Conservation (phyloP, 139 green algal species). For the Picochlorum costavermella region DNA sequence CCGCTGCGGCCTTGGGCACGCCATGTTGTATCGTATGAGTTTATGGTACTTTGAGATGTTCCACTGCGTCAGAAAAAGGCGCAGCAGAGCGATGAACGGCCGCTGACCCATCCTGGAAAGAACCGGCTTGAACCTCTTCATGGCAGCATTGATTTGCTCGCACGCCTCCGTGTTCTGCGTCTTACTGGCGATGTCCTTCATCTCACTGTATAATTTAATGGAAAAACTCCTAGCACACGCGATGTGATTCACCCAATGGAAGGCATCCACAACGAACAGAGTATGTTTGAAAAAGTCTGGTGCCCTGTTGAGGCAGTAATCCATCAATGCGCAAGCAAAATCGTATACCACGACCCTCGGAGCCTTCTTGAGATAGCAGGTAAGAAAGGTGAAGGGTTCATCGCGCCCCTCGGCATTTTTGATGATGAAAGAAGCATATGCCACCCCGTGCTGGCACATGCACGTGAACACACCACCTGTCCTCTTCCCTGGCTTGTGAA, state of each 20-base stretch:
- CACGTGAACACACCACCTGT: constrained; percentile 1
- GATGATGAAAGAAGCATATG: constrained; percentile 4
- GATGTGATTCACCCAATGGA: neutral
- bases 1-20: too few relatives aligned
- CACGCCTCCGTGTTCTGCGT: too few relatives aligned
- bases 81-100: too few relatives aligned
- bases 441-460: neutral
- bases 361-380: neutral
- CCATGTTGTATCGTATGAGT: too few relatives aligned
- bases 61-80: too few relatives aligned
- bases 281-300: constrained; percentile 2
- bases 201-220: too few relatives aligned
- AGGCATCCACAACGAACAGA: neutral
- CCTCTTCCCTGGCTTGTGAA: neutral
- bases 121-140: too few relatives aligned
- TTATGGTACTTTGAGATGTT: too few relatives aligned
- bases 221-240: neutral
- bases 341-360: neutral
- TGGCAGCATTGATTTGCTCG: too few relatives aligned
- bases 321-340: neutral
- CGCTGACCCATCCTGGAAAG: too few relatives aligned
- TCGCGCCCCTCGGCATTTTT: neutral
- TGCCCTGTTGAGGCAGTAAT: constrained; percentile 7
- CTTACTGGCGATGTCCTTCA: too few relatives aligned
- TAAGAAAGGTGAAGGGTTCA: neutral